A percentile compares a stretch with the other conserved stretches of the same genome.
Evolutionary conservation across 495 filamentous ascomycete species (phyloP).

Genomic region (Clavariopsis aquatica): DNA sequence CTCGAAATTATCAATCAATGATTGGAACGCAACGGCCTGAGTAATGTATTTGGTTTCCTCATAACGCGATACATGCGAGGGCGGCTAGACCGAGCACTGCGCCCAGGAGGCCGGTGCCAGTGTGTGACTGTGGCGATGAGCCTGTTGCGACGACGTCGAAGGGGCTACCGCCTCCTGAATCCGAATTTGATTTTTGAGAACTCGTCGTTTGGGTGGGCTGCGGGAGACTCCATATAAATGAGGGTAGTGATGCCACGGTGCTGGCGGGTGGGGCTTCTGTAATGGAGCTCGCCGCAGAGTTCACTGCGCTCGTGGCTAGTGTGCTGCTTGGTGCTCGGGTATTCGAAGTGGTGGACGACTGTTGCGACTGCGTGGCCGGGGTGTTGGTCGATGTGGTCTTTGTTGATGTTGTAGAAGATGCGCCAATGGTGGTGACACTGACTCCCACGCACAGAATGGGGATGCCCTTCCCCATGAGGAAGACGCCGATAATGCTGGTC

Average conservation of each 20-base stretch:
- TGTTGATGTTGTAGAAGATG: neutral
- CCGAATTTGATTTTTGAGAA: slow-evolving; percentile 29
- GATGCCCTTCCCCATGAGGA: slow-evolving; percentile 28
- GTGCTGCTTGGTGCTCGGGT: neutral
- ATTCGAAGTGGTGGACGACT: neutral
- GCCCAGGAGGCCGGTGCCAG: neutral
- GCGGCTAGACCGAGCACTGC: neutral
- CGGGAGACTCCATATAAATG: neutral
- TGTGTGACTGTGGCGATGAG: neutral
- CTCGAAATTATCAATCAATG: too few relatives aligned
- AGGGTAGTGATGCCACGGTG: neutral
- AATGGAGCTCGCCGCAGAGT: neutral
- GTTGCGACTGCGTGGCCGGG: neutral
- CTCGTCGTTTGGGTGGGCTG: slow-evolving; percentile 1
- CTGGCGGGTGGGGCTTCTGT: neutral
- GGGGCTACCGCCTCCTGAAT: slow-evolving; percentile 34
- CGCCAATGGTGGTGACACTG: slow-evolving; percentile 10
- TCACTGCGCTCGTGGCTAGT: neutral
- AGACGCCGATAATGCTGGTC: slow-evolving; percentile 30
- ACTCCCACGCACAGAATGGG: slow-evolving; percentile 24
- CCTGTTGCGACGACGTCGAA: slow-evolving; percentile 33
- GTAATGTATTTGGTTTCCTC: neutral
- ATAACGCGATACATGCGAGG: neutral
- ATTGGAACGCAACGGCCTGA: too few relatives aligned
- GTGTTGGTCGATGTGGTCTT: neutral